Conservation (phyloP, 1,284 basidiomycete species). For the Flammula alnicola region DNA sequence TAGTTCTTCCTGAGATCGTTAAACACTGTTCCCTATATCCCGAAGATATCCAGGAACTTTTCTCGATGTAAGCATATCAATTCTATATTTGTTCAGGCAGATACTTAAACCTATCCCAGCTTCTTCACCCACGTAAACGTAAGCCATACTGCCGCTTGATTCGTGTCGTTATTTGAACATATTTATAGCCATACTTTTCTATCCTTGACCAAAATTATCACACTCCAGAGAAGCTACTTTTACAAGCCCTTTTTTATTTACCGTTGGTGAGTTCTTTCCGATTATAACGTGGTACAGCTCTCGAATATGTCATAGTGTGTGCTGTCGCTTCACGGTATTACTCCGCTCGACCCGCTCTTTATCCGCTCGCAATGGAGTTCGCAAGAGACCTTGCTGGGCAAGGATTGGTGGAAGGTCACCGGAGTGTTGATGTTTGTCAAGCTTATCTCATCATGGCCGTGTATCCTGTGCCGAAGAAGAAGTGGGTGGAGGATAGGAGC, state of each 20-base stretch:
- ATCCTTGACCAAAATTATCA: conserved; percentile 60
- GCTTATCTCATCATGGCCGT: conserved; percentile 55
- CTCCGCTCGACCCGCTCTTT: conserved; percentile 45
- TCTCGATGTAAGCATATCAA: conserved; percentile 50
- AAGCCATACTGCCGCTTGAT: conserved; percentile 22
- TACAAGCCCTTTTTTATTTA: conserved; percentile 60
- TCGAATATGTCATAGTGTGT: conserved; percentile 46
- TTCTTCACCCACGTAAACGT: conserved; percentile 61
- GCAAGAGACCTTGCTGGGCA: conserved; percentile 55
- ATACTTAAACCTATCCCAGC: conserved; percentile 32
- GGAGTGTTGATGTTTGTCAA: conserved; percentile 61
- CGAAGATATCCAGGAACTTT: conserved; percentile 63
- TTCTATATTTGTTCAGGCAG: background rate
- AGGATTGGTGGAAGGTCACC: conserved; percentile 50
- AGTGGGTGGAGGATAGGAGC: conserved; percentile 58
- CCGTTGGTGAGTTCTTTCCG: conserved; percentile 50
- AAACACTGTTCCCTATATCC: conserved; percentile 51
- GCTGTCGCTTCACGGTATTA: conserved; percentile 56
- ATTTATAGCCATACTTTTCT: conserved; percentile 55
- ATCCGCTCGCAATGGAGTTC: conserved; percentile 54
- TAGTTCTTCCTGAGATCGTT: conserved; percentile 45
- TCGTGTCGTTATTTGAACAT: conserved; percentile 11
- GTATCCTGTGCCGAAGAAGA: conserved; percentile 60
- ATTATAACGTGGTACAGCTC: conserved; percentile 6
- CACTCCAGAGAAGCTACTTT: conserved; percentile 53